Evolutionary conservation across 768 basidiomycete species (phyloP), one percentile per base, ranked within the genome.

Genomic region (Lactarius hatsudake): DNA sequence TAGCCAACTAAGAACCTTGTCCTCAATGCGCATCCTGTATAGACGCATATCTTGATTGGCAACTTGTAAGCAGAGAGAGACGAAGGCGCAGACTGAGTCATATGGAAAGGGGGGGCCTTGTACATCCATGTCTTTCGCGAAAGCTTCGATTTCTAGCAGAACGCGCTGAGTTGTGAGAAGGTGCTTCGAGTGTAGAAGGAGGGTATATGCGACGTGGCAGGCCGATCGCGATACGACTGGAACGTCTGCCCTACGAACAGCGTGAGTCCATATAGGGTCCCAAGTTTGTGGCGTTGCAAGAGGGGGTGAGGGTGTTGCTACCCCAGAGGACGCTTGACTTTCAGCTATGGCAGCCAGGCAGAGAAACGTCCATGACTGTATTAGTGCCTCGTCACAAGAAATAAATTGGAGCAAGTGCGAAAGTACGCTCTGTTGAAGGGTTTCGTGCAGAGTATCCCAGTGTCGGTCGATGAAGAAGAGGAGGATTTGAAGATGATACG

Each of bases 51-150:
- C 94, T 73, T 89, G 87, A 65, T 84, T 87, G 0, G 93, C 88
- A 28, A 93, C 79, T 20, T 80, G 82, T 57, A 98, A 79, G 63
- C 86, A 89, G 32, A 84, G 79, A 6, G 84, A 78, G 56, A 98
- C 80, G 74, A 98, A 94, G 64, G 81, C 80, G 79, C 96, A 97
- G 45, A 96, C 93, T 1, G 96, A 87, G 73, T 99, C 97, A 72
- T 84, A 91, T 0, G 95, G 94, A 72, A 85, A 88, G 17, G 86
- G 79, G 2, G 96, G 95, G 0, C 95, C 96, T 77, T 98, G 96
- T 18, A 97, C 84, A 69, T 93, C 90, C 65, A 99, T 80, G 69
- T 96, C 93, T 68, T 88, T 89, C 1, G 87, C 84, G 57, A 98
- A 79, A 0, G 82, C 80, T 74, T 94, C 94, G 58, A 98, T 87